Evolutionary conservation across 768 basidiomycete genomes (phyloP), one percentile per base, ranked within the genome.

Genomic region (Harrya chromipes): DNA sequence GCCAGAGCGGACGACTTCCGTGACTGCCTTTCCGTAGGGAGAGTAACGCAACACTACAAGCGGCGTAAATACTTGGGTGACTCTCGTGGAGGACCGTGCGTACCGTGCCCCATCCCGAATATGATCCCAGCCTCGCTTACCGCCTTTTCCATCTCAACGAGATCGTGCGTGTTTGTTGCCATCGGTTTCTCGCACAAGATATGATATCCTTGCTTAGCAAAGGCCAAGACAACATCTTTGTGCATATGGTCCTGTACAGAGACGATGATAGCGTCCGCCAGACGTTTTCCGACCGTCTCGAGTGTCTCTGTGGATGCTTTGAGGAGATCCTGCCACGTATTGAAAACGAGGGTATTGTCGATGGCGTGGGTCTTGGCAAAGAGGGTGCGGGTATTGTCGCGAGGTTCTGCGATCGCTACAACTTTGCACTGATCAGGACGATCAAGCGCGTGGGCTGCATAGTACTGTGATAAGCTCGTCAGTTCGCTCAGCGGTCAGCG

Each of bases 161-260:
- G 88, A 54, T 89, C 89, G 46, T 77, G 73, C 33, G 87, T 59
- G 46, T 66, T 79, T 4, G 87, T 92, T 1, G 90, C 88, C 86
- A 94, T 90, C 0, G 92, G 92, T 64, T 94, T 94, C 76, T 94
- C 92, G 67, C 92, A 94, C 19, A 94, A 75, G 48, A 94, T 88
- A 58, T 92, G 84, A 61, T 94, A 94, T 1, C 90, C 89, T 60
- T 90, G 89, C 36, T 74, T 76, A 0, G 84, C 84, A 69, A 91
- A 92, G 0, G 84, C 87, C 9, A 79, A 62, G 0, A 86, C 79
- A 7, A 90, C 84, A 51, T 88, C 84, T 21, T 76, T 72, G 60
- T 94, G 92, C 78, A 90, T 77, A 34, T 76, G 71, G 60, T 94
- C 92, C 54, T 90, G 89, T 1, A 93, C 87, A 6, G 87, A 77